These are phyloP conservation scores for Strobilomyces confusus DNA, from an alignment of 768 basidiomycete species.

Conservation along the genomic window DNA sequence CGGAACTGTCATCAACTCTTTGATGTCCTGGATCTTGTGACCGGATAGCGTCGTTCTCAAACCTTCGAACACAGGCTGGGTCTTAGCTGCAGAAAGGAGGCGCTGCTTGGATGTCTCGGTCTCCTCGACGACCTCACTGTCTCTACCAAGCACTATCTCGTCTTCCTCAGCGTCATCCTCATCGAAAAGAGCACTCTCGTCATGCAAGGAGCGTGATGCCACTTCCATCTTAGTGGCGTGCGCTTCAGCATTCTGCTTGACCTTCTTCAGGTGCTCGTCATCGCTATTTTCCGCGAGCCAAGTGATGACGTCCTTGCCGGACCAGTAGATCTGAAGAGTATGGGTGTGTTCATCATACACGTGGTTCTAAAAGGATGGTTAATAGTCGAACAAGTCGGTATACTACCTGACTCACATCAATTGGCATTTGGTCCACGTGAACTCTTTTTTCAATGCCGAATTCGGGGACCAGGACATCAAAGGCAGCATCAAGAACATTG, in stretches of 20 bases:
- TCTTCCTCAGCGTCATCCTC: constrained; percentile 81
- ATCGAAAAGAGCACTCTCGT: constrained; percentile 85
- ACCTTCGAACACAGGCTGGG: constrained; percentile 80
- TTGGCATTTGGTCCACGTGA: constrained; percentile 98
- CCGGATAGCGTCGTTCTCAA: constrained; percentile 65
- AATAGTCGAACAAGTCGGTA: constrained; percentile 3
- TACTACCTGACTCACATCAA: constrained; percentile 60
- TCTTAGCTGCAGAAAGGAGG: constrained; percentile 68
- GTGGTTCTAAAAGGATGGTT: constrained; percentile 61
- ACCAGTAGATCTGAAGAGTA: constrained; percentile 95
- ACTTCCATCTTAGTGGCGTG: constrained; percentile 92
- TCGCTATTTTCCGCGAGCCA: constrained; percentile 96
- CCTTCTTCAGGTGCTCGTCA: constrained; percentile 92
- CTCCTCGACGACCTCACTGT: constrained; percentile 35
- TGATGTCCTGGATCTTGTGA: constrained; percentile 96
- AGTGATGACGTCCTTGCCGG: constrained; percentile 85
- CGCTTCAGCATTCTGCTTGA: constrained; percentile 89
- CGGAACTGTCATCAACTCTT: constrained; percentile 89
- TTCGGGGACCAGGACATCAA: constrained; percentile 93
- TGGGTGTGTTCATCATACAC: constrained; percentile 95
- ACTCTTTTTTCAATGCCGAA: constrained; percentile 99
- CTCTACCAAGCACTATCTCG: constrained; percentile 74
- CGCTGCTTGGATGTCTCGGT: constrained; percentile 76
- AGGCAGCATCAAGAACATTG: constrained; percentile 94
- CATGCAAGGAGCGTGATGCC: constrained; percentile 76